Evolutionary conservation across 441 rosid genomes (phyloP).

Genomic region (Gossypium trilobum): DNA sequence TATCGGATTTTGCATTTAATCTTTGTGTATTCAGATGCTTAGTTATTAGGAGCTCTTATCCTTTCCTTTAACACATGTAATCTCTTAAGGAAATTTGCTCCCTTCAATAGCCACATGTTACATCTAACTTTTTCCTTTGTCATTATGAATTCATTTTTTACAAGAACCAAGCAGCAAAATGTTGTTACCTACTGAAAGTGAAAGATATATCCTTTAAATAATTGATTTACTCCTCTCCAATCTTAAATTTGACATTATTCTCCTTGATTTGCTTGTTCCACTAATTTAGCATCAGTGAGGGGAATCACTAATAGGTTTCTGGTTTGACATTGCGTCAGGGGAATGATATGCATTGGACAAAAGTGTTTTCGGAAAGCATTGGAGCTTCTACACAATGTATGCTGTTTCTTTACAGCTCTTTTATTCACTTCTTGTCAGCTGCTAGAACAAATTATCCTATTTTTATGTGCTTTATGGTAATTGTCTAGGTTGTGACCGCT

Average conservation of each 20-base stretch:
- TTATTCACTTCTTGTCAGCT: slow-evolving; percentile 17
- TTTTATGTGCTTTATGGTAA: slow-evolving; percentile 12
- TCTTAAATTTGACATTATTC: not conserved
- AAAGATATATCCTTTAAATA: not conserved
- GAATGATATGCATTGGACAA: slow-evolving; percentile 87
- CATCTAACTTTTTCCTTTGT: not conserved
- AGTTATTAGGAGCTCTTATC: not conserved
- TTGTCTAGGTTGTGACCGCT: slow-evolving; percentile 74
- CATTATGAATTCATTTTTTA: not conserved
- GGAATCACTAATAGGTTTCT: slow-evolving; percentile 18
- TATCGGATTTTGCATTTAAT: not conserved
- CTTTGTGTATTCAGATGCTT: not conserved
- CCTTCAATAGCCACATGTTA: not conserved
- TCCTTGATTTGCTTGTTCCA: slow-evolving; percentile 7
- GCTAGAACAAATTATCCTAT: not conserved
- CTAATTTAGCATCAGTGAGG: not conserved
- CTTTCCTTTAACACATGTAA: not conserved
- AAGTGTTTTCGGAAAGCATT: slow-evolving; percentile 71
- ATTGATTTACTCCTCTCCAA: not conserved
- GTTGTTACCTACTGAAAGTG: not conserved
- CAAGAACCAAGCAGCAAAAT: not conserved
- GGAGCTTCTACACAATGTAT: slow-evolving; percentile 85
- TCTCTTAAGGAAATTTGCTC: not conserved
- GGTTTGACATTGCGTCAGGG: slow-evolving; percentile 40
- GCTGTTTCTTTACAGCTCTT: slow-evolving; percentile 14